A percentile compares a stretch with the other conserved stretches of the same genome.
These are phyloP conservation scores for Ceriops tagal DNA, from an alignment of 345 rosid species.

Conservation along the genomic window DNA sequence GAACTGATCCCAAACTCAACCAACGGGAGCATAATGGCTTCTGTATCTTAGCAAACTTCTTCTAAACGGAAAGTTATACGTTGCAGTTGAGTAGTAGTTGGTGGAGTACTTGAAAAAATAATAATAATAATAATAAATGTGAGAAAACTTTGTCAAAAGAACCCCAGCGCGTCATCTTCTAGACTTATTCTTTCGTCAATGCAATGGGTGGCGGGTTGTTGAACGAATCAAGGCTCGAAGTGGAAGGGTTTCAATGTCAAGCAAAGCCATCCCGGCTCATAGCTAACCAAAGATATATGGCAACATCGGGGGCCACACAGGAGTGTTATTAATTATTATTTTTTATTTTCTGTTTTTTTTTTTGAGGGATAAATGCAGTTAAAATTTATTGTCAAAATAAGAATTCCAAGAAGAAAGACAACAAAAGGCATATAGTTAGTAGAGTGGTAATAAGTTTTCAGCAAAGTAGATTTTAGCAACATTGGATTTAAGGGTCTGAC, in stretches of 20 bases:
- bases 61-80: slow-evolving; percentile 5
- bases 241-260: slow-evolving; percentile 24
- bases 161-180: neutral
- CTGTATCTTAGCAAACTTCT: slow-evolving; percentile 10
- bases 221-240: slow-evolving; percentile 17
- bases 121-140: neutral
- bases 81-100: slow-evolving; percentile 16
- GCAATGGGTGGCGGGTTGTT: slow-evolving; percentile 22
- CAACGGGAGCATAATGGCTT: neutral
- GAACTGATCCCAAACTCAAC: slow-evolving; percentile 14
- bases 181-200: neutral
- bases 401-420: neutral
- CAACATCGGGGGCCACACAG: too few species aligned
- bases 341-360: too few species aligned
- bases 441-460: too few species aligned
- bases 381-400: neutral
- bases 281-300: slow-evolving; percentile 7
- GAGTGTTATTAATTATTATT: too few species aligned
- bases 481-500: neutral
- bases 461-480: too few species aligned
- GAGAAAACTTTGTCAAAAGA: slow-evolving; percentile 5
- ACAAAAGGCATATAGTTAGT: too few species aligned
- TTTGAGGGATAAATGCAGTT: too few species aligned
- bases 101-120: neutral
- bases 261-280: slow-evolving; percentile 20